Conservation (phyloP, 192 early-diverging fungal species). For the Backusella psychrophila region DNA sequence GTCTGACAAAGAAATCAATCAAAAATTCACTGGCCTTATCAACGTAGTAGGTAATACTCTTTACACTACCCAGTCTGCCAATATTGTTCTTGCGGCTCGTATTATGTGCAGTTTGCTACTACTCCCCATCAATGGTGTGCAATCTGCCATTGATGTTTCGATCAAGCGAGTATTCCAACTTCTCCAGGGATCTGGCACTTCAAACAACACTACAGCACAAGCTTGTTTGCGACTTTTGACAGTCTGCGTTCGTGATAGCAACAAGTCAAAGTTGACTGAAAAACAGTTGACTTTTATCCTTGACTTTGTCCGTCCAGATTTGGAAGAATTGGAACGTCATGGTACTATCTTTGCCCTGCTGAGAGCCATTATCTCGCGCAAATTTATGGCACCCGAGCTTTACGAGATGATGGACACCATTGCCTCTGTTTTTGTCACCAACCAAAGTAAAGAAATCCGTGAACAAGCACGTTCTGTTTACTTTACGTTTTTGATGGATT, state of each 20-base stretch:
- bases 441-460: slow-evolving; percentile 72
- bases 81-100: slow-evolving; percentile 67
- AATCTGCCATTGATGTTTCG: slow-evolving; percentile 64
- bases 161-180: slow-evolving; percentile 79
- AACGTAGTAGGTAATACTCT: slow-evolving; percentile 75
- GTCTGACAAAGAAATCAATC: slow-evolving; percentile 54
- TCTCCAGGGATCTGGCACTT: slow-evolving; percentile 58
- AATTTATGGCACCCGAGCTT: slow-evolving; percentile 84
- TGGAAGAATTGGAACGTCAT: slow-evolving; percentile 88
- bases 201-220: slow-evolving; percentile 70
- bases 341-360: slow-evolving; percentile 84
- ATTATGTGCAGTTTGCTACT: slow-evolving; percentile 73
- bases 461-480: slow-evolving; percentile 81
- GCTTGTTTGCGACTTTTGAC: slow-evolving; percentile 81
- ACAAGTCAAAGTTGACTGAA: slow-evolving; percentile 64
- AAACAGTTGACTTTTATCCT: slow-evolving; percentile 78
- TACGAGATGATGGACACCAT: slow-evolving; percentile 93
- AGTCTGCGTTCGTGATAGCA: slow-evolving; percentile 75
- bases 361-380: slow-evolving; percentile 80
- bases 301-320: slow-evolving; percentile 78
- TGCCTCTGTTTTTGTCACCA: slow-evolving; percentile 81
- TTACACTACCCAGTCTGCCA: slow-evolving; percentile 76
- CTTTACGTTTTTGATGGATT: slow-evolving; percentile 93
- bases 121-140: slow-evolving; percentile 69
- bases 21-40: slow-evolving; percentile 81